These are phyloP conservation scores for Saccharomycopsis fodiens DNA, from an alignment of 805 yeast species.

Conservation along the genomic window DNA sequence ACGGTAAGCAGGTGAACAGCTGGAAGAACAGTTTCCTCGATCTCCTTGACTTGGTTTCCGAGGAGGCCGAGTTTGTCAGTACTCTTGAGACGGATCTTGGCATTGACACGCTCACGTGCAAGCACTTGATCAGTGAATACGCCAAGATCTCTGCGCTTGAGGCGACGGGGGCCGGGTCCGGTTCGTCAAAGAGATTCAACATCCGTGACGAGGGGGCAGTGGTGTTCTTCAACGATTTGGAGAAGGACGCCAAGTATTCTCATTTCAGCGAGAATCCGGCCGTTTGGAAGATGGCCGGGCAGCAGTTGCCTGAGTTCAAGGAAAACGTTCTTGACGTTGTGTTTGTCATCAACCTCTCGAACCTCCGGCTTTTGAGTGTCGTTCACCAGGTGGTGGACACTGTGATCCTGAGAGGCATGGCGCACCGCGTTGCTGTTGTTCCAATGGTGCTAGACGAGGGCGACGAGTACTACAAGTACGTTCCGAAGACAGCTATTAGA, in stretches of 20 bases:
- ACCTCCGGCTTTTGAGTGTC: slow-evolving; percentile 42
- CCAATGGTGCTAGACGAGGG: slow-evolving; percentile 38
- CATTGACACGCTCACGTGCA: slow-evolving; percentile 28
- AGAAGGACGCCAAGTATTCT: slow-evolving; percentile 47
- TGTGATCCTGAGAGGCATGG: slow-evolving; percentile 48
- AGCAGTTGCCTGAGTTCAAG: slow-evolving; percentile 58
- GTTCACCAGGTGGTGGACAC: slow-evolving; percentile 42
- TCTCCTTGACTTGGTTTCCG: slow-evolving; percentile 32
- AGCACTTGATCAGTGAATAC: slow-evolving; percentile 33
- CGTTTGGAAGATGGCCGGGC: slow-evolving; percentile 37
- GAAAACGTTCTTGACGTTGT: slow-evolving; percentile 74
- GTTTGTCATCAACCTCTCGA: slow-evolving; percentile 56
- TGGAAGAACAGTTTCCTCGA: slow-evolving; percentile 37
- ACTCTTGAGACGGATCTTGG: slow-evolving; percentile 27
- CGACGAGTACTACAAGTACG: slow-evolving; percentile 19
- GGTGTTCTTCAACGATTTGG: slow-evolving; percentile 73
- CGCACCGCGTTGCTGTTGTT: slow-evolving; percentile 79
- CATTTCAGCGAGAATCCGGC: slow-evolving; percentile 37
- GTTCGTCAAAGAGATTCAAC: slow-evolving; percentile 13
- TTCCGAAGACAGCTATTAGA: slow-evolving; percentile 18
- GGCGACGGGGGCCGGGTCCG: slow-evolving; percentile 9
- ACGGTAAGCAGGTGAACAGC: slow-evolving; percentile 57
- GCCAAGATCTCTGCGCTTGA: slow-evolving; percentile 27
- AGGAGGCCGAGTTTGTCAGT: slow-evolving; percentile 29
- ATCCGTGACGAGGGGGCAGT: slow-evolving; percentile 28